Evolutionary conservation across 345 rosid genomes (phyloP).

Genomic region (Euphorbia peplus): DNA sequence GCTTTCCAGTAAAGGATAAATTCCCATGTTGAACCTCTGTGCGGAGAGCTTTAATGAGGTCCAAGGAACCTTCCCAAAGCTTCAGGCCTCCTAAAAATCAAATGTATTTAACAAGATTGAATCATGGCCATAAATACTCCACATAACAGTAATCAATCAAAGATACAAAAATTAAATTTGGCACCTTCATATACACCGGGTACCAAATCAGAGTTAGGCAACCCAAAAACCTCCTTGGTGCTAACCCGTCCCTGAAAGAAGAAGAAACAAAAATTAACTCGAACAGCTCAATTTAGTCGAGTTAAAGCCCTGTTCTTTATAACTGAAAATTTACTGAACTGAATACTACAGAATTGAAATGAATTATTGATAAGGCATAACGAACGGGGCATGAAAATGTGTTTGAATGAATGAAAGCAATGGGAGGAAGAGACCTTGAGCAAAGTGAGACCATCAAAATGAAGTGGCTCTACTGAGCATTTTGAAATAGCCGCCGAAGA

Average conservation of each 20-base stretch:
- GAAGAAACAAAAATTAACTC: neutral
- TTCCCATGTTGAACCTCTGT: slow-evolving; percentile 48
- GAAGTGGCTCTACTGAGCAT: slow-evolving; percentile 44
- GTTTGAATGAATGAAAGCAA: too few species aligned
- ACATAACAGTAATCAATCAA: neutral
- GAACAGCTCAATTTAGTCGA: neutral
- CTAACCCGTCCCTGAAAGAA: slow-evolving; percentile 72
- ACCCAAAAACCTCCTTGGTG: slow-evolving; percentile 75
- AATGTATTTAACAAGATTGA: neutral
- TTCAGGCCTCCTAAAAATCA: slow-evolving; percentile 71
- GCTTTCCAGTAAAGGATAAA: slow-evolving; percentile 55
- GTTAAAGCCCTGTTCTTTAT: too few species aligned
- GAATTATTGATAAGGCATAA: too few species aligned
- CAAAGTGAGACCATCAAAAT: slow-evolving; percentile 55
- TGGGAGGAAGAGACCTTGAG: slow-evolving; percentile 62
- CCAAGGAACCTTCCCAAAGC: slow-evolving; percentile 96
- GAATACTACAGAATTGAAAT: too few species aligned
- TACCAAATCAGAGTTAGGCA: slow-evolving; percentile 84
- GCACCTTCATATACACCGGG: slow-evolving; percentile 95
- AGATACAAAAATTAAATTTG: neutral
- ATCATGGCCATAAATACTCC: neutral
- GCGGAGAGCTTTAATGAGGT: slow-evolving; percentile 75
- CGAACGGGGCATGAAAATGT: too few species aligned
- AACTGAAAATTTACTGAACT: neutral
- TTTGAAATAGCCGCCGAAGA: slow-evolving; percentile 51